Conservation (phyloP, 352 stramenopile species). For the Phytophthora europaea region DNA sequence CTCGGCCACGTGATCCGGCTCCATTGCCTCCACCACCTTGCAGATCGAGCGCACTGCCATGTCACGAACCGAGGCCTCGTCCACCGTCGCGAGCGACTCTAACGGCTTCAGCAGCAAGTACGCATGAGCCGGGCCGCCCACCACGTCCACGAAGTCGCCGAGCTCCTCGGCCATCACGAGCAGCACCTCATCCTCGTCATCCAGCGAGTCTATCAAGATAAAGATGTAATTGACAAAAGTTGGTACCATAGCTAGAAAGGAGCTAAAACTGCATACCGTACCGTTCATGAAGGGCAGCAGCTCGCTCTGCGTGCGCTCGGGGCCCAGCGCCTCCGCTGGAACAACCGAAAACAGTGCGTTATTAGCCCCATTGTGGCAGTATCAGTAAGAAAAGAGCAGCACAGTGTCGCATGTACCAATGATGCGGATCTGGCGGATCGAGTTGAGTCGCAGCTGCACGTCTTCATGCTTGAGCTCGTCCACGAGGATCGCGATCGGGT, state of each 20-base stretch:
- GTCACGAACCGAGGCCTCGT: constrained; percentile 96
- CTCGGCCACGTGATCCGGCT: constrained; percentile 83
- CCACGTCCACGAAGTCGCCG: constrained; percentile 89
- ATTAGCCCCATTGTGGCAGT: constrained; percentile 13
- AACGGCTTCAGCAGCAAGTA: constrained; percentile 95
- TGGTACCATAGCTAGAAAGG: background rate
- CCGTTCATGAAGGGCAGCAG: constrained; percentile 98
- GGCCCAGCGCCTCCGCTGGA: constrained; percentile 89
- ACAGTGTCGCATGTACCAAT: constrained; percentile 69
- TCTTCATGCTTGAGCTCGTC: constrained; percentile 95
- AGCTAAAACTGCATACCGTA: constrained; percentile 54
- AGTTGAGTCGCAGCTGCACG: constrained; percentile 92
- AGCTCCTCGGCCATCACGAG: constrained; percentile 95
- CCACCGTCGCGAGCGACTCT: constrained; percentile 93
- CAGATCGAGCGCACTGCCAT: constrained; percentile 93
- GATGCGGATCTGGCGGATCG: constrained; percentile 91
- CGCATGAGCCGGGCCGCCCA: constrained; percentile 91
- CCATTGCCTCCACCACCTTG: constrained; percentile 90
- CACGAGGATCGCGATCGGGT: constrained; percentile 92
- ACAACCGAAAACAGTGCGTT: constrained; percentile 3
- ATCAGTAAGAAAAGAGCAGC: background rate
- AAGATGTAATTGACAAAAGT: constrained; percentile 10
- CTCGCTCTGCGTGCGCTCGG: constrained; percentile 93
- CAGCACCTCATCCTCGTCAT: constrained; percentile 99
- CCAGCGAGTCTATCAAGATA: constrained; percentile 89